Percentiles rank a stretch among this genome's conserved stretches.
phyloP scores from a whole-genome alignment of 345 rosid species.

The Syzygium aqueum region DNA sequence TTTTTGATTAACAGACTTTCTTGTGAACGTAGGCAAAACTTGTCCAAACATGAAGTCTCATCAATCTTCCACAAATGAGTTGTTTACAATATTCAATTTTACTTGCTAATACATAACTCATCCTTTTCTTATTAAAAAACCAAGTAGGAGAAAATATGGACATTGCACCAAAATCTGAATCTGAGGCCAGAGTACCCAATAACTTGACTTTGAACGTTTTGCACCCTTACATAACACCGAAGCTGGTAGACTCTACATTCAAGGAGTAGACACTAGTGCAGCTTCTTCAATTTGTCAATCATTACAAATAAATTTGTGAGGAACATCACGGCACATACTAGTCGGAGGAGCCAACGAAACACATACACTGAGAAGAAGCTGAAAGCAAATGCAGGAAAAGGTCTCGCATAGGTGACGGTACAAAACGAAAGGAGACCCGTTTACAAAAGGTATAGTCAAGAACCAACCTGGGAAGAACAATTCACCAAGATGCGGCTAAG shows the following conservation, averaged over 20 bases:
- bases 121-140: background rate
- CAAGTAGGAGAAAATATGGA: background rate
- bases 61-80: background rate
- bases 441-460: background rate
- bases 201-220: background rate
- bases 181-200: background rate
- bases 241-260: background rate
- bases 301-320: background rate
- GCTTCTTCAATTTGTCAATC: background rate
- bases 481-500: slow-evolving; percentile 69
- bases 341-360: background rate
- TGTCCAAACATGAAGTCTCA: background rate
- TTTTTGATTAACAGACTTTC: background rate
- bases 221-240: background rate
- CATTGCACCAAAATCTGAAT: background rate
- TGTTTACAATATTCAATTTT: background rate
- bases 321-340: background rate
- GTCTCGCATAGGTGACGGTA: background rate
- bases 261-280: background rate
- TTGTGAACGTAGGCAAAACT: background rate
- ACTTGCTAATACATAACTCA: background rate
- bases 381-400: background rate
- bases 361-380: background rate
- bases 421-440: background rate
- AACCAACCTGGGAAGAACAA: slow-evolving; percentile 72